phyloP scores from a whole-genome alignment of 2,329 filamentous ascomycete species.

The Mariannaea sp. region DNA sequence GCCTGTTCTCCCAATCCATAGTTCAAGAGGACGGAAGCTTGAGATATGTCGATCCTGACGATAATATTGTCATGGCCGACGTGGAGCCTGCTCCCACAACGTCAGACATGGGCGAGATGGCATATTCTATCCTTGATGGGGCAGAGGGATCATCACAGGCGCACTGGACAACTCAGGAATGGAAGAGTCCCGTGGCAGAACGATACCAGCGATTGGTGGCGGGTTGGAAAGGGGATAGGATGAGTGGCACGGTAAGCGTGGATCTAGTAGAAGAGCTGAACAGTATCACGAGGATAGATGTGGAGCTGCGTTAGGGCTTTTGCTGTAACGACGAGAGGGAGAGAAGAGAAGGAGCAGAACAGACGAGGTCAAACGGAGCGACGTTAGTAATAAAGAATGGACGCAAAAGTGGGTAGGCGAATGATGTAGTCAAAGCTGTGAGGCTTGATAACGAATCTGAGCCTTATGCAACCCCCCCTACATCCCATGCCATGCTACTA shows the following conservation, averaged over 20 bases:
- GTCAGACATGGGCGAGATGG: conserved; percentile 12
- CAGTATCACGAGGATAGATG: conserved; percentile 46
- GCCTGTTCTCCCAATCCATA: conserved; percentile 24
- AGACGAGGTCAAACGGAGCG: conserved; percentile 22
- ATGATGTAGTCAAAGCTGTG: conserved; percentile 8
- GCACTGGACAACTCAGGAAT: conserved; percentile 7
- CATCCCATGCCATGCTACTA: conserved; percentile 21
- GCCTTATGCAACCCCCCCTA: too few relatives aligned
- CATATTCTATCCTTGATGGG: conserved; percentile 19
- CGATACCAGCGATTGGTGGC: conserved; percentile 22
- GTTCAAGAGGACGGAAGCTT: conserved; percentile 42
- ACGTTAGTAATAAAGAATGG: too few relatives aligned
- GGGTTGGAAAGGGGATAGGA: conserved; percentile 23
- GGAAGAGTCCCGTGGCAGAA: conserved; percentile 15
- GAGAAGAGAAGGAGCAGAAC: conserved; percentile 9
- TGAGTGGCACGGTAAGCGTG: conserved; percentile 34
- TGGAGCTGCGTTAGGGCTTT: conserved; percentile 42
- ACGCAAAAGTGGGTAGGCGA: conserved; percentile 15
- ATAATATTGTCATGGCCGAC: conserved; percentile 39
- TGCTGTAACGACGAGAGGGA: background rate
- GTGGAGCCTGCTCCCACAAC: conserved; percentile 7
- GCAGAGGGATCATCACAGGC: conserved; percentile 11
- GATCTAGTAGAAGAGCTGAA: conserved; percentile 44
- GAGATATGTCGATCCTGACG: conserved; percentile 39
- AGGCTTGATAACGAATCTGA: conserved; percentile 23